These are phyloP conservation scores for Gyrodon lividus DNA, from an alignment of 768 basidiomycete species.

Conservation along the genomic window DNA sequence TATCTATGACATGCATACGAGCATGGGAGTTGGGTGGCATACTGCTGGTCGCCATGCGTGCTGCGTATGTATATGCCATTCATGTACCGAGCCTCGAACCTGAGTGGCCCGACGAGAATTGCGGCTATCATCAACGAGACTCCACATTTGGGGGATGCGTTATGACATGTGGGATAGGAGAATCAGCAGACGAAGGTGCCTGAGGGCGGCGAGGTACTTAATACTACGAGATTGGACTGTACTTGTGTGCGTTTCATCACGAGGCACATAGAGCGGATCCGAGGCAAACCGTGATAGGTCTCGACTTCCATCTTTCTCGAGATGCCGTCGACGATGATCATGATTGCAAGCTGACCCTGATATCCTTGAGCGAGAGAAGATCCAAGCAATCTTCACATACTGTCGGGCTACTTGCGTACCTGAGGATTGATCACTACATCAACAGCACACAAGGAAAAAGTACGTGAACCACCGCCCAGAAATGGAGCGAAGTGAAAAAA, in stretches of 20 bases:
- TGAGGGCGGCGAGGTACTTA: conserved; percentile 9
- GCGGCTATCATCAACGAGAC: conserved; percentile 7
- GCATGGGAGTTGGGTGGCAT: not conserved
- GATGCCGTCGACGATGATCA: not conserved
- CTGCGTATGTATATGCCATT: conserved; percentile 7
- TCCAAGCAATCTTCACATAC: too few relatives aligned
- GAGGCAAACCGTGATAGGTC: not conserved
- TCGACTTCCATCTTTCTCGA: not conserved
- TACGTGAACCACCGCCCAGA: too few relatives aligned
- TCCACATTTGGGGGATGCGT: conserved; percentile 10
- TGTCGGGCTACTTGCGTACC: too few relatives aligned
- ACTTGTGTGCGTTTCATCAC: not conserved
- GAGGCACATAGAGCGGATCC: not conserved
- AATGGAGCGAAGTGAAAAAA: too few relatives aligned
- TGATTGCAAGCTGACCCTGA: too few relatives aligned
- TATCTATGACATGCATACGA: conserved; percentile 5
- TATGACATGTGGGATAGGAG: conserved; percentile 12
- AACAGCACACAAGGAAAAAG: too few relatives aligned
- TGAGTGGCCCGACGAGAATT: conserved; percentile 4
- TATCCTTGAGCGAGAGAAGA: too few relatives aligned
- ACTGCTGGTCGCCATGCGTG: conserved; percentile 13
- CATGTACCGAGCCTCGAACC: not conserved
- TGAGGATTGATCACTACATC: too few relatives aligned
- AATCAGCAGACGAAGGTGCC: conserved; percentile 24
- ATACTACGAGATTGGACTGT: not conserved